These are phyloP conservation scores for Trifolium dubium DNA, from an alignment of 306 rosid species.

Conservation along the genomic window DNA sequence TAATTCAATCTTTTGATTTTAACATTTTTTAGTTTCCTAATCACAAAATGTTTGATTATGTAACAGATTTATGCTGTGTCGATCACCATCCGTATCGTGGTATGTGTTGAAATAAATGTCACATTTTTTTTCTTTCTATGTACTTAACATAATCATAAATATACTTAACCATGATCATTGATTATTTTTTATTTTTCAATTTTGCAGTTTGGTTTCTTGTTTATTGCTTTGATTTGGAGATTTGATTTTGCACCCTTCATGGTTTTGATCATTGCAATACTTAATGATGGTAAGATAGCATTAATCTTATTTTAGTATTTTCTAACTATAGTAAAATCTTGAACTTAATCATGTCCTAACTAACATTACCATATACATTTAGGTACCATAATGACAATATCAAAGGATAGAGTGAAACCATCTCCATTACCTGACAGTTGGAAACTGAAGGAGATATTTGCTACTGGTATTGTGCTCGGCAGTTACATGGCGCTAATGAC, in stretches of 20 bases:
- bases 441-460: constrained; percentile 90
- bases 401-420: constrained; percentile 95
- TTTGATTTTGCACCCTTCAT: constrained; percentile 97
- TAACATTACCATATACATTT: constrained; percentile 16
- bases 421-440: constrained; percentile 93
- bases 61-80: constrained; percentile 93
- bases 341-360: constrained; percentile 32
- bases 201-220: constrained; percentile 88
- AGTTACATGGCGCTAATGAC: constrained; percentile 95
- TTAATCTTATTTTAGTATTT: constrained; percentile 6
- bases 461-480: constrained; percentile 91
- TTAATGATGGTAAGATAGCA: constrained; percentile 76
- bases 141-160: constrained; percentile 10
- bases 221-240: constrained; percentile 91
- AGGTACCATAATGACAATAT: constrained; percentile 97
- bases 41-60: constrained; percentile 17
- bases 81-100: constrained; percentile 97
- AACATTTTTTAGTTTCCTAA: constrained; percentile 13
- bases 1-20: constrained; percentile 23
- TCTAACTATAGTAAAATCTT: not conserved
- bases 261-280: constrained; percentile 91
- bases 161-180: constrained; percentile 21
- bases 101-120: constrained; percentile 44
- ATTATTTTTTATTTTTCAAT: constrained; percentile 15
- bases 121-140: not conserved